These are phyloP conservation scores for Spatholobus suberectus DNA, from an alignment of 306 rosid species.

Conservation along the genomic window DNA sequence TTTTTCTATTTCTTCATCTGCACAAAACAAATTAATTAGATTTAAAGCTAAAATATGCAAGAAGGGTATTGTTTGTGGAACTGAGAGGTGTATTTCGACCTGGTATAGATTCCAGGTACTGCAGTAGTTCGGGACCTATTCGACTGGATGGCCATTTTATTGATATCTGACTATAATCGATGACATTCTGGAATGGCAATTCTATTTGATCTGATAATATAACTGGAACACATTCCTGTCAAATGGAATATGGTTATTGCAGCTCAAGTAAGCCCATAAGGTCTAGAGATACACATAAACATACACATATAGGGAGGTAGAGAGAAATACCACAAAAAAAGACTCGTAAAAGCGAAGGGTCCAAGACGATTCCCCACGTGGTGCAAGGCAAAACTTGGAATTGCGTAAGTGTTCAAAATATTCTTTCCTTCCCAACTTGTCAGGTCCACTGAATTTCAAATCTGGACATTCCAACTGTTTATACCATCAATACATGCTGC, in stretches of 20 bases:
- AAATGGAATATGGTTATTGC: slow-evolving; percentile 36
- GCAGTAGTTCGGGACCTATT: slow-evolving; percentile 81
- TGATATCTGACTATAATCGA: slow-evolving; percentile 85
- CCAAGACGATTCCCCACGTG: slow-evolving; percentile 99
- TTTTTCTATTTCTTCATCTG: slow-evolving; percentile 75
- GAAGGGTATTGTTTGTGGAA: slow-evolving; percentile 4
- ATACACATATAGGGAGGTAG: background rate
- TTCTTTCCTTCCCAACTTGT: slow-evolving; percentile 76
- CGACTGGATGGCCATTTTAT: slow-evolving; percentile 95
- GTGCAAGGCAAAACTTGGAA: slow-evolving; percentile 95
- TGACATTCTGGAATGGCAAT: slow-evolving; percentile 91
- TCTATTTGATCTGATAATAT: slow-evolving; percentile 85
- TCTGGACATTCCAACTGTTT: slow-evolving; percentile 97
- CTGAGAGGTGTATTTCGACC: slow-evolving; percentile 54
- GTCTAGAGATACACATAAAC: background rate
- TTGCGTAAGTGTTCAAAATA: slow-evolving; percentile 88
- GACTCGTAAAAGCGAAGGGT: slow-evolving; percentile 96
- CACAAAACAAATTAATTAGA: background rate
- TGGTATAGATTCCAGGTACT: slow-evolving; percentile 90
- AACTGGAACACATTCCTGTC: slow-evolving; percentile 95
- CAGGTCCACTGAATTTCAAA: slow-evolving; percentile 85
- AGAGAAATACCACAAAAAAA: slow-evolving; percentile 84
- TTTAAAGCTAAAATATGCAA: slow-evolving; percentile 1
- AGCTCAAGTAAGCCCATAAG: background rate
- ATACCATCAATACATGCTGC: slow-evolving; percentile 55